Evolutionary conservation across 768 basidiomycete genomes (phyloP).

Genomic region (Cantharellus anzutake): DNA sequence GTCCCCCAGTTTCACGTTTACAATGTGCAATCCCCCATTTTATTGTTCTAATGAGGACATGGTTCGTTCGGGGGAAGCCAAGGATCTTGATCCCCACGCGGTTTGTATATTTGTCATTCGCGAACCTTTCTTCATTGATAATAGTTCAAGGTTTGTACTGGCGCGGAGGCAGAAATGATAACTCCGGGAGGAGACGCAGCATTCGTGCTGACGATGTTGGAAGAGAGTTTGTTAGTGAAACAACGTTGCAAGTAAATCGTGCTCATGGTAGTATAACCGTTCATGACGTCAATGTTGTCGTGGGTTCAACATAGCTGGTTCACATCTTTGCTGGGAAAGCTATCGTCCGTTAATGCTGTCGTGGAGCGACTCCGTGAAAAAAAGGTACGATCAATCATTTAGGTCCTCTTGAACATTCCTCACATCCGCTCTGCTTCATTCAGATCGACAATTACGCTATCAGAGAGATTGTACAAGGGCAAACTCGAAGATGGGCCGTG

Average conservation of each 20-base stretch:
- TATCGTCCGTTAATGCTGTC: conserved; percentile 48
- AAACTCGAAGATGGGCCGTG: conserved; percentile 82
- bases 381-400: conserved; percentile 19
- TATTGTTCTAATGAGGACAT: conserved; percentile 64
- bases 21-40: conserved; percentile 96
- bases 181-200: conserved; percentile 66
- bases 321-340: conserved; percentile 81
- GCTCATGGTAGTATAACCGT: not conserved
- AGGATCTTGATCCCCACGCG: conserved; percentile 48
- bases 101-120: conserved; percentile 23
- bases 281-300: not conserved
- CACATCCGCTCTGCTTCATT: not conserved
- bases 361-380: conserved; percentile 32
- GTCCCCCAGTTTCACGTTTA: conserved; percentile 40
- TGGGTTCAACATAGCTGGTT: conserved; percentile 47
- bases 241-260: conserved; percentile 36
- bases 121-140: too few species aligned
- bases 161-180: conserved; percentile 75
- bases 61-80: conserved; percentile 32
- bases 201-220: conserved; percentile 62
- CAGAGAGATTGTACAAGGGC: conserved; percentile 67
- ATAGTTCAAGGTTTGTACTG: conserved; percentile 54
- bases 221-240: conserved; percentile 40
- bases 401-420: not conserved
- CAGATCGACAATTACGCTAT: conserved; percentile 80